Evolutionary conservation across 2,329 filamentous ascomycete genomes (phyloP).

Genomic region (Monosporascus sp.): DNA sequence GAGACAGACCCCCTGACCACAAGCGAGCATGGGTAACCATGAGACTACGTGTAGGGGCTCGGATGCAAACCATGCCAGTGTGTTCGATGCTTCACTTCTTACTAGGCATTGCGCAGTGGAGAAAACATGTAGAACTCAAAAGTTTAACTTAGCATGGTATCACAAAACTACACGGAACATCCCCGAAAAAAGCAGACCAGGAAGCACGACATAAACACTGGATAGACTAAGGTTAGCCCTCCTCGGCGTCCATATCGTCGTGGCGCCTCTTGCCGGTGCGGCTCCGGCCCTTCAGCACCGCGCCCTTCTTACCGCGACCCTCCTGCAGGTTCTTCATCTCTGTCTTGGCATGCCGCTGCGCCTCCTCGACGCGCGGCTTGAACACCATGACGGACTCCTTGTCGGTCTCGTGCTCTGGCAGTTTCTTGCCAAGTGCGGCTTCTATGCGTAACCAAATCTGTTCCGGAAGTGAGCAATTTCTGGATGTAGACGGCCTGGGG

Average conservation of each 20-base stretch:
- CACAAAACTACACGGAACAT: too few relatives aligned
- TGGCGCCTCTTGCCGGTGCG: slow-evolving; percentile 37
- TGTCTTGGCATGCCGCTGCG: slow-evolving; percentile 70
- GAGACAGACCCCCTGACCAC: too few relatives aligned
- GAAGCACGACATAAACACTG: too few relatives aligned
- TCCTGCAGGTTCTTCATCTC: slow-evolving; percentile 81
- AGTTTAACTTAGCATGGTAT: background rate
- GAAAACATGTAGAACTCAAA: background rate
- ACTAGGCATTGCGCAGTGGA: too few relatives aligned
- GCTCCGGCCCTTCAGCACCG: slow-evolving; percentile 39
- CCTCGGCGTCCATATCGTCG: slow-evolving; percentile 71
- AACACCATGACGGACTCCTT: slow-evolving; percentile 87
- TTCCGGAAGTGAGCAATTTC: background rate
- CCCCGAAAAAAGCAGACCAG: slow-evolving; percentile 18
- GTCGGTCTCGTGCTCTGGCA: slow-evolving; percentile 62
- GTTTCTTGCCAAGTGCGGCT: slow-evolving; percentile 71
- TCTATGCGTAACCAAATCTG: slow-evolving; percentile 73
- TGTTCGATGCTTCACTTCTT: too few relatives aligned
- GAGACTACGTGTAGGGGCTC: too few relatives aligned
- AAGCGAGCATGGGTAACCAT: too few relatives aligned
- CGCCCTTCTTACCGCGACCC: slow-evolving; percentile 54
- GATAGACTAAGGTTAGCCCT: slow-evolving; percentile 44
- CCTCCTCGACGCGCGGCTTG: slow-evolving; percentile 72
- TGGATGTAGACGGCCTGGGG: slow-evolving; percentile 33
- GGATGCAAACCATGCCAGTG: too few relatives aligned